These are phyloP conservation scores for Tricholoma hemisulphureum DNA, from an alignment of 768 basidiomycete genomes.

Conservation along the genomic window DNA sequence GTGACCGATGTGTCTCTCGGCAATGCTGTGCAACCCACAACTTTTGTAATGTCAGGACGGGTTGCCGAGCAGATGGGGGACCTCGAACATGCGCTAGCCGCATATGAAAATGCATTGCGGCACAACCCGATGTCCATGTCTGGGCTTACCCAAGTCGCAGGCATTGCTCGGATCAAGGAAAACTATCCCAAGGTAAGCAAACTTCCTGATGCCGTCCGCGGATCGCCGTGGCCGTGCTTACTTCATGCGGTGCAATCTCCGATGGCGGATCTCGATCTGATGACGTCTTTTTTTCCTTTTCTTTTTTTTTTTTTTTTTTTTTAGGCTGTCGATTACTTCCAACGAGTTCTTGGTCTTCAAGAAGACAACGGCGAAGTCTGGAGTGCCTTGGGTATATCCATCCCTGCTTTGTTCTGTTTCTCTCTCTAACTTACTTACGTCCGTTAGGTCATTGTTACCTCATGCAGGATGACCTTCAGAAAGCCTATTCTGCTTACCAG, in stretches of 20 bases:
- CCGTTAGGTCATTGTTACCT: slow-evolving; percentile 88
- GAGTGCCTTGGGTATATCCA: slow-evolving; percentile 81
- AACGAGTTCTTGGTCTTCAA: slow-evolving; percentile 83
- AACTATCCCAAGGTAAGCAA: slow-evolving; percentile 87
- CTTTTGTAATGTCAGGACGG: slow-evolving; percentile 57
- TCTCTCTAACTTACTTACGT: slow-evolving; percentile 16
- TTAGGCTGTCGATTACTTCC: slow-evolving; percentile 96
- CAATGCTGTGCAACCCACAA: slow-evolving; percentile 13
- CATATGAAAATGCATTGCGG: slow-evolving; percentile 93
- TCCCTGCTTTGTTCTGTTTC: slow-evolving; percentile 13
- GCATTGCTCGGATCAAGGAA: slow-evolving; percentile 96
- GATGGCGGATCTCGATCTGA: slow-evolving; percentile 30
- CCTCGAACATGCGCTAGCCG: slow-evolving; percentile 85
- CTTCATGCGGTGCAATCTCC: slow-evolving; percentile 20
- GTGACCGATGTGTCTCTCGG: slow-evolving; percentile 2
- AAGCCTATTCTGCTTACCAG: slow-evolving; percentile 97
- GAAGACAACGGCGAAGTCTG: slow-evolving; percentile 99
- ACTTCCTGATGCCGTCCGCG: slow-evolving; percentile 35
- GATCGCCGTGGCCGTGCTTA: slow-evolving; percentile 31
- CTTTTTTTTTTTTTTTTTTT: slow-evolving; percentile 11
- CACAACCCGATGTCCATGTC: slow-evolving; percentile 91
- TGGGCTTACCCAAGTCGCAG: slow-evolving; percentile 91
- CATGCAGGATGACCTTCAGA: slow-evolving; percentile 99
- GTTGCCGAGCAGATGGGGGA: slow-evolving; percentile 96
- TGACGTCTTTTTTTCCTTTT: slow-evolving; percentile 37